Percentiles rank a stretch among this genome's conserved stretches.
Evolutionary conservation across 1,139 yeast species (phyloP).

Genomic region (Hansenula lynferdii): DNA sequence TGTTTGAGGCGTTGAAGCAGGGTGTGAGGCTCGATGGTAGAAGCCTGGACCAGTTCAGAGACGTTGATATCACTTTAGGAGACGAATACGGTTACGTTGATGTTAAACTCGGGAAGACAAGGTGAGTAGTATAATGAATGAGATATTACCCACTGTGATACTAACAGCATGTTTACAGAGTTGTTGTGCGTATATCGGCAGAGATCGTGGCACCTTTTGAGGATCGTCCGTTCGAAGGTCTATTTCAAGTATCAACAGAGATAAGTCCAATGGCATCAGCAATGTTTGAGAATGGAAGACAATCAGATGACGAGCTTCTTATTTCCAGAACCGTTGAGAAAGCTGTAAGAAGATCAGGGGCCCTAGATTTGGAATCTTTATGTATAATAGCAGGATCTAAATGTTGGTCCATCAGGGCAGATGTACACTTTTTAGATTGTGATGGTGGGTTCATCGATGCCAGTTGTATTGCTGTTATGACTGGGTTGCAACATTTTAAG

Average conservation of each 20-base stretch:
- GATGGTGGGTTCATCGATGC: slow-evolving; percentile 94
- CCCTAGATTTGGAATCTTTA: slow-evolving; percentile 82
- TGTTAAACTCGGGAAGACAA: slow-evolving; percentile 64
- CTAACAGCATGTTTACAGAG: too few relatives aligned
- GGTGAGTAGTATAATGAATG: too few relatives aligned
- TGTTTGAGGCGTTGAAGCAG: slow-evolving; percentile 56
- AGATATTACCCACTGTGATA: too few relatives aligned
- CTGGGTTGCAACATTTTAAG: slow-evolving; percentile 76
- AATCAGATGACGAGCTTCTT: slow-evolving; percentile 72
- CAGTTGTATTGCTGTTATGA: slow-evolving; percentile 85
- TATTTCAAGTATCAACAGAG: slow-evolving; percentile 80
- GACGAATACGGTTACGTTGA: slow-evolving; percentile 78
- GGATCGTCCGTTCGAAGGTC: slow-evolving; percentile 92
- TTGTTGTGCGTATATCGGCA: slow-evolving; percentile 76
- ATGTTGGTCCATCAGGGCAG: slow-evolving; percentile 90
- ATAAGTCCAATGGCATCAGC: slow-evolving; percentile 88
- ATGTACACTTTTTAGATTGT: slow-evolving; percentile 78
- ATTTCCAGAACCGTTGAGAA: slow-evolving; percentile 83
- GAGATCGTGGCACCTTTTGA: slow-evolving; percentile 80
- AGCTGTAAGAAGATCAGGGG: slow-evolving; percentile 84
- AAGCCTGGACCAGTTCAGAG: slow-evolving; percentile 54
- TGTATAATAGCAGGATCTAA: slow-evolving; percentile 89
- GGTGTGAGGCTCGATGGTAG: slow-evolving; percentile 71
- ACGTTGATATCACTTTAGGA: slow-evolving; percentile 59
- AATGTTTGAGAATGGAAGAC: slow-evolving; percentile 64